These are phyloP conservation scores for Cephalotrichum gorgonifer DNA, from an alignment of 2,329 filamentous ascomycete species.

Conservation along the genomic window DNA sequence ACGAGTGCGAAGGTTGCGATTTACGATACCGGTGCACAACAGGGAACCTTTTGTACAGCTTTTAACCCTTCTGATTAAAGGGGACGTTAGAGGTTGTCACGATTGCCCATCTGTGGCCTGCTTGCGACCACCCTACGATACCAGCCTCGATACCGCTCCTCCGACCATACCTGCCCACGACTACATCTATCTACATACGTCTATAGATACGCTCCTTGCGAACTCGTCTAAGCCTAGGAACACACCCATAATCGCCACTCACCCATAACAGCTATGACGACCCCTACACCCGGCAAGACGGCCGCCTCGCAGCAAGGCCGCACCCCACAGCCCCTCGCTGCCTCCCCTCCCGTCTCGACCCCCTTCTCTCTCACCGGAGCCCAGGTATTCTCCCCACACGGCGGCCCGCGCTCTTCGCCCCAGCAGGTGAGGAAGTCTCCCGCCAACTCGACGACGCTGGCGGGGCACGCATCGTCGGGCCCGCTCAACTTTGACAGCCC, in stretches of 20 bases:
- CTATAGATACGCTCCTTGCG: too few species aligned
- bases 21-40: too few species aligned
- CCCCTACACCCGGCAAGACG: constrained; percentile 39
- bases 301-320: constrained; percentile 29
- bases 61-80: neutral
- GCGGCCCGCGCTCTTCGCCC: constrained; percentile 44
- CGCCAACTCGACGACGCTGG: constrained; percentile 37
- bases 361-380: constrained; percentile 44
- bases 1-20: too few species aligned
- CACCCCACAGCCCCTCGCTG: constrained; percentile 39
- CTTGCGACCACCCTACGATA: neutral
- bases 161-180: neutral
- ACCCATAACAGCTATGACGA: constrained; percentile 27
- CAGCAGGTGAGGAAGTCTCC: constrained; percentile 56
- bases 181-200: neutral
- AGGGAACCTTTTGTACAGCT: too few species aligned
- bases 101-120: neutral
- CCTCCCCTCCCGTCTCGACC: constrained; percentile 57
- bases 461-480: constrained; percentile 31
- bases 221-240: neutral
- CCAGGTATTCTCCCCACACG: constrained; percentile 48
- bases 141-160: neutral
- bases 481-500: constrained; percentile 53
- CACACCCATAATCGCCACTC: neutral
- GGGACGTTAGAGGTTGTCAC: too few species aligned